These are phyloP conservation scores for Neonectria sp. DNA, from an alignment of 2,329 filamentous ascomycete genomes.

Conservation along the genomic window DNA sequence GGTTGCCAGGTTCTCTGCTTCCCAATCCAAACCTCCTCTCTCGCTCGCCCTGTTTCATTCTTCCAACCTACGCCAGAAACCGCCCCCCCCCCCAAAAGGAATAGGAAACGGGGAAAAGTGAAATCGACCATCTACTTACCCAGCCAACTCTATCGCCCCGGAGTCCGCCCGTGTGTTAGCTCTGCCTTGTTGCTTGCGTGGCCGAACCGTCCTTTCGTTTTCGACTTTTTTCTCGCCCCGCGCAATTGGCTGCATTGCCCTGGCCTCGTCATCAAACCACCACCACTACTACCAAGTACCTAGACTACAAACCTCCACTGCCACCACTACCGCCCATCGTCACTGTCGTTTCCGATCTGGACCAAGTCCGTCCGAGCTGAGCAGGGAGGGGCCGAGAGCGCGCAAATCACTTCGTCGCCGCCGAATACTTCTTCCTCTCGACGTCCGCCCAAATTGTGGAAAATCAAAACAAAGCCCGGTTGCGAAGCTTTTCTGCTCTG, in stretches of 20 bases:
- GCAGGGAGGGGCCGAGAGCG: background rate
- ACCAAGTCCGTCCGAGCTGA: slow-evolving; percentile 2
- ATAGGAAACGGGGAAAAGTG: background rate
- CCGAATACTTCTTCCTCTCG: background rate
- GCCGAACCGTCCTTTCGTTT: slow-evolving; percentile 9
- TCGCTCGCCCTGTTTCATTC: background rate
- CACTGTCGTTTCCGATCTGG: slow-evolving; percentile 20
- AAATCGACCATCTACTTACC: background rate
- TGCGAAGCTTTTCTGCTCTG: slow-evolving; percentile 4
- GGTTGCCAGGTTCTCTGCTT: background rate
- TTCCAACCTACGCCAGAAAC: background rate
- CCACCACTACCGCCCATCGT: background rate
- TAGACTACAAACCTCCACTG: too few relatives aligned
- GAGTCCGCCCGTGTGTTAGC: background rate
- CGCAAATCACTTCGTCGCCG: background rate
- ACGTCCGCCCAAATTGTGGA: background rate
- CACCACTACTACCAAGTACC: background rate
- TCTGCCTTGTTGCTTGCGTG: slow-evolving; percentile 5
- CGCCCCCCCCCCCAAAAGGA: background rate
- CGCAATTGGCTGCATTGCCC: slow-evolving; percentile 1
- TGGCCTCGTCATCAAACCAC: slow-evolving; percentile 14
- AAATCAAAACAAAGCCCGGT: background rate
- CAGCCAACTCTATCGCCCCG: background rate
- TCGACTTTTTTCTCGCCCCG: slow-evolving; percentile 6
- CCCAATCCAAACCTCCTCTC: background rate